Evolutionary conservation across 2,329 filamentous ascomycete genomes (phyloP).

Genomic region (Alternaria arborescens): DNA sequence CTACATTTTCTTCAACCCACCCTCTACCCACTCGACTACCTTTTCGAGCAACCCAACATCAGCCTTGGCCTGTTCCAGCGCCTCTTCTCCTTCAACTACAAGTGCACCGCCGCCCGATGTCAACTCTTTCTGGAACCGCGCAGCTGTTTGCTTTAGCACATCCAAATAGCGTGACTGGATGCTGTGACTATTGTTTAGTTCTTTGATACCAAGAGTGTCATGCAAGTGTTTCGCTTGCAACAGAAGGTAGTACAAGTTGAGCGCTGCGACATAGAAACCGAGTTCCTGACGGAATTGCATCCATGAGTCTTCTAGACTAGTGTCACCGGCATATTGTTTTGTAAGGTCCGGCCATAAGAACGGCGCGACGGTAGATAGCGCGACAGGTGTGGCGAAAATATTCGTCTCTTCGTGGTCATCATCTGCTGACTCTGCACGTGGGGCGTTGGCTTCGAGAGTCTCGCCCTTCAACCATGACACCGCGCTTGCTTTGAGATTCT

Average conservation of each 20-base stretch:
- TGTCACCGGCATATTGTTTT: conserved; percentile 45
- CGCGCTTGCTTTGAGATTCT: conserved; percentile 65
- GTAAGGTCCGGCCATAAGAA: conserved; percentile 62
- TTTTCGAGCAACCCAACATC: conserved; percentile 49
- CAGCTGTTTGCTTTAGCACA: conserved; percentile 52
- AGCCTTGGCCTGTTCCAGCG: conserved; percentile 43
- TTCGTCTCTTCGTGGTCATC: conserved; percentile 26
- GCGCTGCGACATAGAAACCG: conserved; percentile 62
- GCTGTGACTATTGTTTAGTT: conserved; percentile 52
- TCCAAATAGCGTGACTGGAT: conserved; percentile 55
- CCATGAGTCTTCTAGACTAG: conserved; percentile 43
- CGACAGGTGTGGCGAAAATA: conserved; percentile 59
- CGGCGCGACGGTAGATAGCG: conserved; percentile 59
- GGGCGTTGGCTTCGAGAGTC: conserved; percentile 58
- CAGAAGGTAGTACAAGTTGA: conserved; percentile 68
- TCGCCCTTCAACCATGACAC: conserved; percentile 69
- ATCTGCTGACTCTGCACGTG: conserved; percentile 20
- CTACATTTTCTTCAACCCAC: conserved; percentile 19
- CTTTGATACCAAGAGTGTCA: conserved; percentile 56
- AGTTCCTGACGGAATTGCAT: conserved; percentile 61
- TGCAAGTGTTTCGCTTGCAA: conserved; percentile 60
- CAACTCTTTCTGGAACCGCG: conserved; percentile 50
- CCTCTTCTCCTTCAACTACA: conserved; percentile 49
- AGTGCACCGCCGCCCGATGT: conserved; percentile 47
- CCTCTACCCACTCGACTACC: conserved; percentile 43